Evolutionary conservation across 176 grass and related monocot species (phyloP), one percentile per base, ranked within the genome.

Genomic region (Oryza glumipatula): DNA sequence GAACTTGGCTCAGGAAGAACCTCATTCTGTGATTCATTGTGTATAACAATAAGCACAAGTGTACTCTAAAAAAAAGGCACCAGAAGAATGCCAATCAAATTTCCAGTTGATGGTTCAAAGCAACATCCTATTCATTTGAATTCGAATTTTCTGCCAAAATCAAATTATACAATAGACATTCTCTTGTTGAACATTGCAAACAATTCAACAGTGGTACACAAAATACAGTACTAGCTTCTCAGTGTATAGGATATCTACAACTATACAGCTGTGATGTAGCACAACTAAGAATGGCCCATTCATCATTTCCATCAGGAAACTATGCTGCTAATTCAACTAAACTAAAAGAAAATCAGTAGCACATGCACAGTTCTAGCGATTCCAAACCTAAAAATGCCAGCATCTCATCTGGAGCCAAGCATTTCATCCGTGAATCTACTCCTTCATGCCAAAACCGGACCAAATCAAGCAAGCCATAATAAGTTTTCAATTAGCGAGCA

Each of bases 341-440:
- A 11, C 51, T 36, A n/a, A 28, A 12, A n/a, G 16, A 58, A 36
- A 17, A 46, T 46, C n/a, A 4, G 23, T 32, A 32, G 36, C 16
- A 1, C 48, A 13, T 32, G 52, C 24, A 45, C 19, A 32, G n/a
- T 26, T 45, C 21, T 26, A 73, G n/a, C 22, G 41, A 72, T 36
- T 71, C 49, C 16, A n/a, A 73, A 12, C 5, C n/a, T 82, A 12
- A 61, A 81, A 7, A 81, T 0, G 30, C n/a, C 14, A 56, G 17
- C 10, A 32, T 48, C n/a, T 12, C 38, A 67, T 49, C 2, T 22
- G 1, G 16, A 5, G 6, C n/a, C 9, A 6, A 35, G 43, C 43
- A 80, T 80, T 67, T 33, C 77, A 21, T 81, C 28, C 33, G 16
- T 7, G 16, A 65, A 32, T 45, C 63, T 32, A 74, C 52, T 32